Evolutionary conservation across 2,329 filamentous ascomycete species (phyloP).

Genomic region (Aspergillus caelatus): DNA sequence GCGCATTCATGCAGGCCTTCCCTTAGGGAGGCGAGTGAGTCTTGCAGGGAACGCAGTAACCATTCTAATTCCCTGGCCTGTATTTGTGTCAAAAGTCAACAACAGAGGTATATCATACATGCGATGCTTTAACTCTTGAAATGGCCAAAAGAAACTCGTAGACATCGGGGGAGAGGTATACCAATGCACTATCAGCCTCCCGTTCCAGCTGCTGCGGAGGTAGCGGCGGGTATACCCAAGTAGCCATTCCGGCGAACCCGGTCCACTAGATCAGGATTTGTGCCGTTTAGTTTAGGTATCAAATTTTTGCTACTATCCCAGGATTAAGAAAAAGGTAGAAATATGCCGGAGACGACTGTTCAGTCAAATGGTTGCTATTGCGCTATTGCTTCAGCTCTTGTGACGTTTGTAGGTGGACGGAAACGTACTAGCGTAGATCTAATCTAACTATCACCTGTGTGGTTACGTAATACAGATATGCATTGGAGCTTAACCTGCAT

Average conservation of each 20-base stretch:
- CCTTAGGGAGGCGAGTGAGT: conserved; percentile 63
- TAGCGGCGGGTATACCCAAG: conserved; percentile 58
- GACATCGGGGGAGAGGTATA: conserved; percentile 30
- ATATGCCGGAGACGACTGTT: not conserved
- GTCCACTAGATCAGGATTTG: not conserved
- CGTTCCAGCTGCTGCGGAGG: conserved; percentile 52
- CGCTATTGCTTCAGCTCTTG: not conserved
- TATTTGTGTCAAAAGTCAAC: conserved; percentile 3
- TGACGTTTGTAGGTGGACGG: not conserved
- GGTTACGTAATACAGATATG: not conserved
- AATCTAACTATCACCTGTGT: not conserved
- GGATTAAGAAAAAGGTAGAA: not conserved
- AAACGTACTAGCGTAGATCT: not conserved
- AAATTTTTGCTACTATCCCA: not conserved
- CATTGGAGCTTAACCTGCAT: not conserved
- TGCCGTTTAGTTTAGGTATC: not conserved
- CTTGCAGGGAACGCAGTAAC: conserved; percentile 63
- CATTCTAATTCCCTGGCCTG: conserved; percentile 64
- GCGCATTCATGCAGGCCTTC: conserved; percentile 86
- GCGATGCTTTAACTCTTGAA: not conserved
- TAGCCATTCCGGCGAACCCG: not conserved
- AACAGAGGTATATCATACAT: not conserved
- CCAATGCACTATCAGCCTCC: conserved; percentile 58
- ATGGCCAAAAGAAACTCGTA: not conserved
- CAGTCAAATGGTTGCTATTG: not conserved